These are phyloP conservation scores for Cercospora zeae-maydis DNA, from an alignment of 2,329 filamentous ascomycete genomes.

Conservation along the genomic window DNA sequence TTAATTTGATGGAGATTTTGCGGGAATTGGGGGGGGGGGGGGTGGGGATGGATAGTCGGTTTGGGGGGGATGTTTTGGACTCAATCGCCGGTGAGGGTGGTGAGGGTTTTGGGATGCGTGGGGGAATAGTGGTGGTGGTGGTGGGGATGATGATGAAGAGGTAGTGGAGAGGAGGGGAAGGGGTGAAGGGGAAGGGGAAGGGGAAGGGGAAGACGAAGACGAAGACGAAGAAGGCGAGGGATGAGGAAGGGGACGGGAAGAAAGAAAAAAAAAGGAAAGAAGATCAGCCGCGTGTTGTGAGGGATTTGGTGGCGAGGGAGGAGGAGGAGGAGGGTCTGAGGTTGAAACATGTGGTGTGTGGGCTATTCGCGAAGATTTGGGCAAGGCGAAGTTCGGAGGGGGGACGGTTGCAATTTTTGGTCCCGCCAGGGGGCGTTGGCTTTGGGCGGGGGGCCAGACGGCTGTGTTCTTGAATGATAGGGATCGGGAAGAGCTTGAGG, in stretches of 20 bases:
- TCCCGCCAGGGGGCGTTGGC: not conserved
- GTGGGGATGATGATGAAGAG: too few relatives aligned
- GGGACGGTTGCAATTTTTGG: not conserved
- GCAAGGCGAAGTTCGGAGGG: not conserved
- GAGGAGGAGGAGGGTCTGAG: not conserved
- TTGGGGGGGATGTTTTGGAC: constrained; percentile 1
- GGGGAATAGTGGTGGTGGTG: too few relatives aligned
- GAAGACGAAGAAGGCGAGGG: too few relatives aligned
- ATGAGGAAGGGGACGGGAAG: not conserved
- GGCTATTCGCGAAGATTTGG: not conserved
- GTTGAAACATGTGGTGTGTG: not conserved
- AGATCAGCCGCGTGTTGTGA: not conserved
- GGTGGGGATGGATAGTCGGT: not conserved
- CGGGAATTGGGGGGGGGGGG: not conserved
- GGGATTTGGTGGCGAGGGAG: not conserved
- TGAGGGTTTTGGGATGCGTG: too few relatives aligned
- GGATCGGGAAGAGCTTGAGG: not conserved
- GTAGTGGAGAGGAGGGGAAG: too few relatives aligned
- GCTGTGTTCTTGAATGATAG: not conserved
- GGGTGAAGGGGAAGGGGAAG: not conserved
- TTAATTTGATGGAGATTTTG: too few relatives aligned
- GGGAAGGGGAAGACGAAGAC: not conserved
- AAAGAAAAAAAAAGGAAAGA: not conserved
- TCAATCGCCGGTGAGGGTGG: not conserved
- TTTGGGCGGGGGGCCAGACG: not conserved